Evolutionary conservation across 352 stramenopile species (phyloP).

Genomic region (Chrysophaeum taylorii): DNA sequence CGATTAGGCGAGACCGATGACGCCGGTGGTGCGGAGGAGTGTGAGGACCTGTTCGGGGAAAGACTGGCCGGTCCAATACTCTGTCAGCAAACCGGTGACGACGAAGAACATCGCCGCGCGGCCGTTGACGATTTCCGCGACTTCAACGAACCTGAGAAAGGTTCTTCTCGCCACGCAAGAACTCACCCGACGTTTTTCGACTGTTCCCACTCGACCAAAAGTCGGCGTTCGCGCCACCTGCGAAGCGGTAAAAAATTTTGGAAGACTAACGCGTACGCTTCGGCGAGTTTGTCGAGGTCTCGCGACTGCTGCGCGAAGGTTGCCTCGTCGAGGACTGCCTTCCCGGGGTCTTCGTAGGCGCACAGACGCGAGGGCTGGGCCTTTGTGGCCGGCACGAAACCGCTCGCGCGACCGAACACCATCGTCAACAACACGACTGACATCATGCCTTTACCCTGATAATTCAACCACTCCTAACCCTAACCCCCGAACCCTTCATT

Average conservation of each 20-base stretch:
- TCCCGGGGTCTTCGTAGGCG: too few relatives aligned
- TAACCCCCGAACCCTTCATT: too few relatives aligned
- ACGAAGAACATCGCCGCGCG: slow-evolving; percentile 65
- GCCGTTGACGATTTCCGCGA: slow-evolving; percentile 49
- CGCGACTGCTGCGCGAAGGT: neutral
- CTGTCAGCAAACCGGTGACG: slow-evolving; percentile 55
- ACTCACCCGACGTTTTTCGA: neutral
- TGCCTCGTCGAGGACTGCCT: too few relatives aligned
- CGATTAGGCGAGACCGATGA: slow-evolving; percentile 52
- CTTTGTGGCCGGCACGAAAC: too few relatives aligned
- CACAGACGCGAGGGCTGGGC: too few relatives aligned
- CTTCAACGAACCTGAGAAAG: slow-evolving; percentile 41
- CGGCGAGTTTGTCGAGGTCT: neutral
- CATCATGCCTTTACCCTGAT: too few relatives aligned
- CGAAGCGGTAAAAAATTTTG: too few relatives aligned
- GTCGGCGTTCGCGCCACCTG: too few relatives aligned
- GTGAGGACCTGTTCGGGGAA: slow-evolving; percentile 61
- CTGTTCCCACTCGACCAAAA: neutral
- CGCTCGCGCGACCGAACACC: too few relatives aligned
- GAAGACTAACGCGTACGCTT: too few relatives aligned
- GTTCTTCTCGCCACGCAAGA: slow-evolving; percentile 43
- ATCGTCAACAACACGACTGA: too few relatives aligned
- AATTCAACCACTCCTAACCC: too few relatives aligned
- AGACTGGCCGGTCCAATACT: slow-evolving; percentile 56
- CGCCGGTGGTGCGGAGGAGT: slow-evolving; percentile 50